Evolutionary conservation across 2,329 filamentous ascomycete genomes (phyloP).

Genomic region (Aspergillus luchuensis): DNA sequence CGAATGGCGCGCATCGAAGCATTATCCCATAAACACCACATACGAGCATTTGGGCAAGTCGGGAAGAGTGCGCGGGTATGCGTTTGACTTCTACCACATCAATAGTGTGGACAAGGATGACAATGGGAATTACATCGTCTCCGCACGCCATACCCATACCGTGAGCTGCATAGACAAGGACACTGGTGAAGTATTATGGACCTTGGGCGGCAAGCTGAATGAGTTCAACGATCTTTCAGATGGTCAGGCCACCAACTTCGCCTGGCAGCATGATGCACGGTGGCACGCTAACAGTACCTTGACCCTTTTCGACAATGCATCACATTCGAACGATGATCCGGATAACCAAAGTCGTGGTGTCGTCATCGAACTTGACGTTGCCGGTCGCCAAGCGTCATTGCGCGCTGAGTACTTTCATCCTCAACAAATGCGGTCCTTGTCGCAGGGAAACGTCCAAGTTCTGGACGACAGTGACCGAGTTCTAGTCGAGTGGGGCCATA

Average conservation of each 20-base stretch:
- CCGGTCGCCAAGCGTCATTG: slow-evolving; percentile 44
- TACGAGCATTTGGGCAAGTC: slow-evolving; percentile 14
- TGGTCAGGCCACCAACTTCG: slow-evolving; percentile 41
- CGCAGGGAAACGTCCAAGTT: slow-evolving; percentile 48
- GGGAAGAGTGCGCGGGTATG: slow-evolving; percentile 20
- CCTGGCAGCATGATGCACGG: slow-evolving; percentile 57
- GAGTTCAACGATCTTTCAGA: slow-evolving; percentile 47
- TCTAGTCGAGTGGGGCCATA: slow-evolving; percentile 55
- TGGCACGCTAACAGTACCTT: slow-evolving; percentile 29
- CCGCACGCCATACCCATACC: slow-evolving; percentile 52
- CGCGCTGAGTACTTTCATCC: slow-evolving; percentile 43
- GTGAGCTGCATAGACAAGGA: slow-evolving; percentile 52
- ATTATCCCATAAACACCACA: slow-evolving; percentile 29
- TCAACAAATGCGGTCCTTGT: slow-evolving; percentile 38
- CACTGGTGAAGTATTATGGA: slow-evolving; percentile 56
- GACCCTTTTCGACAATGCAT: slow-evolving; percentile 45
- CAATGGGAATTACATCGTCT: slow-evolving; percentile 57
- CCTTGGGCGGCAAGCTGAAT: slow-evolving; percentile 53
- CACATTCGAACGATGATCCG: slow-evolving; percentile 23
- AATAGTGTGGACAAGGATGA: slow-evolving; percentile 58
- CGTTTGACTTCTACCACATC: slow-evolving; percentile 61
- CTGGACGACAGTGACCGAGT: slow-evolving; percentile 47
- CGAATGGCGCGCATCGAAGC: slow-evolving; percentile 40
- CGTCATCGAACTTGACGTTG: slow-evolving; percentile 42
- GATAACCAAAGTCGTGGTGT: slow-evolving; percentile 47